Evolutionary conservation across 2,329 filamentous ascomycete genomes (phyloP).

Genomic region (Lachnellula occidentalis): DNA sequence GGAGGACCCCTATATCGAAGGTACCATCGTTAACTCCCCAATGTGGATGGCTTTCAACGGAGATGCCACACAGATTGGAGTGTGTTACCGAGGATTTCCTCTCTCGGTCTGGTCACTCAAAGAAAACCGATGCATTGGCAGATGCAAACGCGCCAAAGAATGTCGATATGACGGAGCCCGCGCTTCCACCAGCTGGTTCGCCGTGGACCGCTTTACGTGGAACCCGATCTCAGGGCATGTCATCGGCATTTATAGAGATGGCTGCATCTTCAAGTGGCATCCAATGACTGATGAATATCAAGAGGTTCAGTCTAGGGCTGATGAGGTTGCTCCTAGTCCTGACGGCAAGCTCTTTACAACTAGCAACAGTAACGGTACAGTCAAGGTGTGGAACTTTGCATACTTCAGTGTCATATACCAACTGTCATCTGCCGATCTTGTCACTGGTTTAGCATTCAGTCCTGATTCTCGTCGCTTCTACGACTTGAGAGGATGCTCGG

Average conservation of each 20-base stretch:
- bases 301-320: constrained; percentile 2
- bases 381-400: constrained; percentile 9
- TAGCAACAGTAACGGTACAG: background rate
- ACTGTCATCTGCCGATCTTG: constrained; percentile 1
- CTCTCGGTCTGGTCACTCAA: constrained; percentile 17
- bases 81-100: constrained; percentile 17
- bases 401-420: constrained; percentile 14
- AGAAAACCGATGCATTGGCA: constrained; percentile 2
- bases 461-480: constrained; percentile 21
- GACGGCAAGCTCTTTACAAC: constrained; percentile 11
- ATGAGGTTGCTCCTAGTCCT: constrained; percentile 4
- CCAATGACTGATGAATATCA: constrained; percentile 2
- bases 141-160: constrained; percentile 6
- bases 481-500: constrained; percentile 15
- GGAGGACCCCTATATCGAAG: background rate
- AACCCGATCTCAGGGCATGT: constrained; percentile 8
- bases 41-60: constrained; percentile 14
- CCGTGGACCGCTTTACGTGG: constrained; percentile 4
- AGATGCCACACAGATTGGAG: constrained; percentile 13
- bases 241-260: constrained; percentile 11
- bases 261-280: constrained; percentile 15
- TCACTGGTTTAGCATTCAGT: constrained; percentile 17
- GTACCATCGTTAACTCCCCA: constrained; percentile 1
- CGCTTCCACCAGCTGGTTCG: background rate
- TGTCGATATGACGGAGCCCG: background rate